Base-by-base conservation (phyloP, 179 eudicot species). In the Nepenthes alata region DNA sequence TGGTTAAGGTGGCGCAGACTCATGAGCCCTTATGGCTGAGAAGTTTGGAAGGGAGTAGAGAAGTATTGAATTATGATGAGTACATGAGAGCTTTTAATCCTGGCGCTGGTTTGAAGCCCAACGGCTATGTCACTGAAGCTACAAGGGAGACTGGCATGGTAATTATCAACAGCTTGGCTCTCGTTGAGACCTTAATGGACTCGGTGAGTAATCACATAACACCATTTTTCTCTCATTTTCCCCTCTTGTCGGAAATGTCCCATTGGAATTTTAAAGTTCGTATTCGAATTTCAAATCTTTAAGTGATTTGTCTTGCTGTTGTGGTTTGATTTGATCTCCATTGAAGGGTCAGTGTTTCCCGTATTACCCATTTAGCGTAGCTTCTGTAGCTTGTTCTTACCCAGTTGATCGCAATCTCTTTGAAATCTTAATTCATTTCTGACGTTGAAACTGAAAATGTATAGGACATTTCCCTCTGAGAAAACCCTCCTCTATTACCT, bases 141-240 rank as follows among this genome's bases (percentile, higher is more conserved):
- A 83, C 91, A 2, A 87, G 97, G 59, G 98, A 93, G 74, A 76
- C 78, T 11, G 95, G 91, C 37, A 79, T 83, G 94, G 95, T 90
- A 7, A 93, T 89, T 61, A 90, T 93, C 85, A 93, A 85, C 52
- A 82, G 97, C 59, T 74, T 83, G 66, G 95, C 93, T 38, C 89
- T 93, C 25, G 97, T 90, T 6, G 95, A 89, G 70, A 89, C 95
- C 0, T 50, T 93, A n/a, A 93, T 90, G 91, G 97, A 93, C 54
- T 71, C 95, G 67, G 98, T 93, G 41, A 77, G 85, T 34, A 5
- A 45, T 61, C 44, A 25, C 25, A 25, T 25, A 25, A 25, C 25
- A 25, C 25, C 25, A 25, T 25, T 25, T 25, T 25, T 25, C 25
- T 0, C 25, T 25, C 25, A 25, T 25, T 2, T 58, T 49, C 54